Base-by-base conservation (phyloP, 2,329 filamentous ascomycete species). In the Fusarium algeriense region DNA sequence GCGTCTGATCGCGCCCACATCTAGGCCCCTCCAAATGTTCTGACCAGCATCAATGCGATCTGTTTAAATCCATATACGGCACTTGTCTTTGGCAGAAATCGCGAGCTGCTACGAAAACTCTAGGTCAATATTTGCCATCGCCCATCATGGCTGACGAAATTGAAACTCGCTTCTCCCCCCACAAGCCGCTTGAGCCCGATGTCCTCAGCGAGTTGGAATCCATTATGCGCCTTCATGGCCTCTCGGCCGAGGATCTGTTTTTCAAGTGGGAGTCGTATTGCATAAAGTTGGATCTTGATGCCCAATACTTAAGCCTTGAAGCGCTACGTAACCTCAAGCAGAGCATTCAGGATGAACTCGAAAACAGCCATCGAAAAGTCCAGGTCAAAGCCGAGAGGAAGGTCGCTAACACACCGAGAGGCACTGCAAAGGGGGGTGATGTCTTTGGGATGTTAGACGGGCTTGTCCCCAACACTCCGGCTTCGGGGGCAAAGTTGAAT, bases 261-360 rank as follows among this genome's bases (percentile, higher is more conserved):
- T 98, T 94, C 89, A 98, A 98, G 86, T 99, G 96, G 96, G 96
- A 99, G 81, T 95, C 94, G 1, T 98, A 98, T 85, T 95, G 93
- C 81, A 92, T 99, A 79, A 97, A 95, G 82, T 94, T 98, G 91
- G 93, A 95, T 28, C 84, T 89, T 50, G 93, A 97, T 61, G 92
- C 94, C 62, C 90, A 91, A 68, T 83, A 93, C 67, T 62, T 83
- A 13, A 89, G 92, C 50, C 85, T 97, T 44, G 88, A 92, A 40
- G 91, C 88, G 1, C 88, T 93, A 48, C 88, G 92, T 45, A 89
- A 90, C 60, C 92, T 99, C 79, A 97, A 97, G 81, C 92, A 94
- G 78, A 91, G 93, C 77, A 87, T 98, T 11, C 94, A 95, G 78
- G 94, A 98, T 76, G 87, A 89, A 40, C 83, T 98, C 56, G 95